Base-by-base conservation (phyloP, 768 basidiomycete genomes). In the Termitomyces sp. region DNA sequence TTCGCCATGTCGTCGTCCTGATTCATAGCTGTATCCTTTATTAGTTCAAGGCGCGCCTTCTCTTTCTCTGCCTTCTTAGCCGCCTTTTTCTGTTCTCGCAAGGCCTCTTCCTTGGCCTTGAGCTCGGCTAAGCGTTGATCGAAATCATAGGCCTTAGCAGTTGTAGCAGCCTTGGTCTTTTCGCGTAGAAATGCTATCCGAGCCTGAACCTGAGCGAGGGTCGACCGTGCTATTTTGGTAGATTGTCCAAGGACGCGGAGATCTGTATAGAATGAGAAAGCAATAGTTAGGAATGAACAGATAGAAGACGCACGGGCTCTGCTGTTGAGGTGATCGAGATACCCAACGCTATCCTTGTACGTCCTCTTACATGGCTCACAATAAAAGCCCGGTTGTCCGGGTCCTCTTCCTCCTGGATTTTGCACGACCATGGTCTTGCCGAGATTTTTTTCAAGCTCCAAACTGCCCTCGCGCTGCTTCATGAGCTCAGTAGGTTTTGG, bases 251-350 rank as follows among this genome's bases (percentile, higher is more conserved):
- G 64, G 26, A 78, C 82, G 42, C 94, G 86, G 50, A 99, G 78
- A 78, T 99, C 97, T 98, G 68, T 37, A 44, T 26, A 30, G 23
- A 31, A 58, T 54, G 60, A 23, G 46, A 41, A 30, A 42, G 33
- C n/a, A 4, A 49, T 15, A 17, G 1, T 43, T 17, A n/a, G 9
- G 53, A 46, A 43, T 19, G 54, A 2, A 56, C 19, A 30, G 51
- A 46, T 49, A 50, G 9, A 21, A 41, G 17, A 51, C 94, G 65
- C 69, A 98, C 96, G 96, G 53, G 84, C 84, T 77, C 94, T 81
- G 57, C 93, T 87, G 72, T 99, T 99, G 55, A 99, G 83, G 67
- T 99, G 97, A 68, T 98, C 95, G 47, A 99, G 75, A 68, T 98
- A 98, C 10, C 85, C 91, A n/a, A 85, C 80, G 50, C 85, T 93